Conservation (phyloP, 2,329 filamentous ascomycete genomes). For the Aspergillus sp. region DNA sequence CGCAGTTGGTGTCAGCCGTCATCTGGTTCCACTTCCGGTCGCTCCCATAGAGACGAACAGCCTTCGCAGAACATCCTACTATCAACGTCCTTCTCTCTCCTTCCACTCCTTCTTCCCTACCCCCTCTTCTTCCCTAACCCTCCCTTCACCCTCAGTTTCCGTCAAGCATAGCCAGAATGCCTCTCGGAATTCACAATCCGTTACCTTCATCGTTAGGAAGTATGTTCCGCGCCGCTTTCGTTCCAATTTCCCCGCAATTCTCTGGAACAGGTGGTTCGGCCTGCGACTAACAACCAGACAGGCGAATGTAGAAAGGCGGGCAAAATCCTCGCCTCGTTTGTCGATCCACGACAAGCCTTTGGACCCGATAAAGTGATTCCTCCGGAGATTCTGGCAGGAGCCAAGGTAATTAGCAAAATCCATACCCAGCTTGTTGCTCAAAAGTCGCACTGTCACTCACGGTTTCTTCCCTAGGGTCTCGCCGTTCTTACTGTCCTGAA, state of each 20-base stretch:
- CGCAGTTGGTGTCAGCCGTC: slow-evolving; percentile 19
- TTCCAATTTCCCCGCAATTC: slow-evolving; percentile 35
- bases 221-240: slow-evolving; percentile 33
- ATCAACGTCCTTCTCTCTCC: slow-evolving; percentile 18
- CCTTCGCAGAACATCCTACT: slow-evolving; percentile 15
- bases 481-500: slow-evolving; percentile 53
- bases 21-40: slow-evolving; percentile 30
- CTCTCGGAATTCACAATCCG: slow-evolving; percentile 50
- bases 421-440: background rate
- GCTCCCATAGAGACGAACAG: slow-evolving; percentile 23
- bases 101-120: background rate
- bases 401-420: slow-evolving; percentile 65
- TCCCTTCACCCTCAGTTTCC: slow-evolving; percentile 8
- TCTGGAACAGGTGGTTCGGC: slow-evolving; percentile 17
- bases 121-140: background rate
- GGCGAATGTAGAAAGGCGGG: slow-evolving; percentile 97
- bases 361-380: slow-evolving; percentile 97
- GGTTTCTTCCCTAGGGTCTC: slow-evolving; percentile 42
- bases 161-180: slow-evolving; percentile 36
- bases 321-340: slow-evolving; percentile 91
- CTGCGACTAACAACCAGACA: slow-evolving; percentile 42
- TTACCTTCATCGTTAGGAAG: slow-evolving; percentile 52
- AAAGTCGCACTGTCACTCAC: slow-evolving; percentile 12
- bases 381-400: slow-evolving; percentile 81
- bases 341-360: slow-evolving; percentile 90